Percentiles rank a stretch among this genome's conserved stretches.
phyloP scores from a whole-genome alignment of 495 filamentous ascomycete genomes.

The Ramalina peruviana region DNA sequence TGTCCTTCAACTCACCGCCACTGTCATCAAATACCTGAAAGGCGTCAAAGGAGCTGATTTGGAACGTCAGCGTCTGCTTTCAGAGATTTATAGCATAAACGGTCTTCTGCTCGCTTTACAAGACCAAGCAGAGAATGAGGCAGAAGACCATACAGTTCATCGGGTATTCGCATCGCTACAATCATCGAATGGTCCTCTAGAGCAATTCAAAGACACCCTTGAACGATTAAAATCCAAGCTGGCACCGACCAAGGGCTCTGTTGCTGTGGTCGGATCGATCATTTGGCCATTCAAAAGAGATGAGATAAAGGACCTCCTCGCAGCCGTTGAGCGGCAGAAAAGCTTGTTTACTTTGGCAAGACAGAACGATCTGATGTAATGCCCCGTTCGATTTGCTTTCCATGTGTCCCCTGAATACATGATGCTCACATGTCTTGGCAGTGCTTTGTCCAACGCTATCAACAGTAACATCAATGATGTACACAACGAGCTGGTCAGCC shows the following conservation, averaged over 20 bases:
- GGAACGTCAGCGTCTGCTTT: background rate
- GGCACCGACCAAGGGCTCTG: background rate
- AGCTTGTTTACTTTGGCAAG: background rate
- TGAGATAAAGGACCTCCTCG: background rate
- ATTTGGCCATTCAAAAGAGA: constrained; percentile 8
- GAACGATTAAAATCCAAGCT: background rate
- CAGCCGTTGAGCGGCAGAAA: constrained; percentile 7
- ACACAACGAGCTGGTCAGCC: background rate
- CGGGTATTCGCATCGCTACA: background rate
- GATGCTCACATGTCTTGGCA: background rate
- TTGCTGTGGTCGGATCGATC: background rate
- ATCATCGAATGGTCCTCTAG: background rate
- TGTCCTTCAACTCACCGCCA: background rate
- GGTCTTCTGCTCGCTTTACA: background rate
- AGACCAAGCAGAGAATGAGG: background rate
- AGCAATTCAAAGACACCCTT: background rate
- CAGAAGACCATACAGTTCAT: background rate
- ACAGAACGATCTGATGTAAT: constrained; percentile 5
- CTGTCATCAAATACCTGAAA: background rate
- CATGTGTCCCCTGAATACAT: background rate
- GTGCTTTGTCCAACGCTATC: background rate
- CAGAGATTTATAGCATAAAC: background rate
- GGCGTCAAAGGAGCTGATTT: background rate
- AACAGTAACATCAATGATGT: background rate
- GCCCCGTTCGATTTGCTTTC: background rate